Conservation (phyloP, 495 filamentous ascomycete genomes). For the Lineolata rhizophorae region DNA sequence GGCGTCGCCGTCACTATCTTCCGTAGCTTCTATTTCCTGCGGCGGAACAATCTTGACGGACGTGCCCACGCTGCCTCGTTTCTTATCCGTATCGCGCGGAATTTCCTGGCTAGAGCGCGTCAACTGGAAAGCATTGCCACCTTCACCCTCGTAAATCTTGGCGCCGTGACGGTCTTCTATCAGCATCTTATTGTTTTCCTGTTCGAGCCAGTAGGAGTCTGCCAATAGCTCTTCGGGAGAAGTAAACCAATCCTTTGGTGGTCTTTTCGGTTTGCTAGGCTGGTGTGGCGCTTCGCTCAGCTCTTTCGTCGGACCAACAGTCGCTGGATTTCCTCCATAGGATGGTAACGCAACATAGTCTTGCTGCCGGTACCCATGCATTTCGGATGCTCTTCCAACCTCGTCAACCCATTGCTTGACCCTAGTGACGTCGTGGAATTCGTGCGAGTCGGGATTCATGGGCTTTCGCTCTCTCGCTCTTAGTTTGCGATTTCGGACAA, state of each 20-base stretch:
- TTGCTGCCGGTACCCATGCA: conserved; percentile 22
- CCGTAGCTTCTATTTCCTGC: background rate
- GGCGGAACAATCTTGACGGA: background rate
- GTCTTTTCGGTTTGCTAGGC: conserved; percentile 30
- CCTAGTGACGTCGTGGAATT: conserved; percentile 47
- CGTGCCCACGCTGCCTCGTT: background rate
- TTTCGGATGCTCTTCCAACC: conserved; percentile 27
- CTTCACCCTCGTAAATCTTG: conserved; percentile 34
- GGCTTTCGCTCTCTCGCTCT: conserved; percentile 47
- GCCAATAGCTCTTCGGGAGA: conserved; percentile 62
- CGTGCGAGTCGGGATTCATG: conserved; percentile 48
- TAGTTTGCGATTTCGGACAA: conserved; percentile 63
- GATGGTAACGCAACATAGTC: conserved; percentile 28
- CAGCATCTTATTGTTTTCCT: conserved; percentile 46
- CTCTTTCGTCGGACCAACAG: conserved; percentile 1
- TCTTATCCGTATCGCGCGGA: too few relatives aligned
- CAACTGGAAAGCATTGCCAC: background rate
- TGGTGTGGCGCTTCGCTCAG: background rate
- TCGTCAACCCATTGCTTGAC: conserved; percentile 56
- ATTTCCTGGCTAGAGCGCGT: conserved; percentile 5
- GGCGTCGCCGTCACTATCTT: background rate
- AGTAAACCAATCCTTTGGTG: conserved; percentile 58
- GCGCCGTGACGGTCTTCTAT: conserved; percentile 54
- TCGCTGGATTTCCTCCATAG: conserved; percentile 23
- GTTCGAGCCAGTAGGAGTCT: conserved; percentile 69